Conservation (phyloP, 805 yeast genomes). For the Cyberlindnera galapagoensis region DNA sequence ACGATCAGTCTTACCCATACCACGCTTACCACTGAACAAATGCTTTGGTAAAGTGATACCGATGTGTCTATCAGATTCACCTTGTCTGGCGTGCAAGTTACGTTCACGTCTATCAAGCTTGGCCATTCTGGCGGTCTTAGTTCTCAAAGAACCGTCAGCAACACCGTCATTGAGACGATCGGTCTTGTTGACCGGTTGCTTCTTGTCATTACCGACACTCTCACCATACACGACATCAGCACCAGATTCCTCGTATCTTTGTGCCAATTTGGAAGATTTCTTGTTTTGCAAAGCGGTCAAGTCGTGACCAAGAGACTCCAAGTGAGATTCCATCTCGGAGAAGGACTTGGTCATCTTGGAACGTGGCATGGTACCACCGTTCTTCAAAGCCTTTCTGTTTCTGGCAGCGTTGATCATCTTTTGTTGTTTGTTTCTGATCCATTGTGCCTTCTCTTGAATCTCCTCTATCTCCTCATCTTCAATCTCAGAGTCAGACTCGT, state of each 20-base stretch:
- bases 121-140: conserved; percentile 80
- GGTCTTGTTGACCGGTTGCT: conserved; percentile 44
- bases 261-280: conserved; percentile 32
- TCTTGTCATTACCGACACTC: conserved; percentile 19
- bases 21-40: conserved; percentile 93
- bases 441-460: conserved; percentile 77
- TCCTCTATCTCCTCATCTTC: conserved; percentile 66
- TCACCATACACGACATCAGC: conserved; percentile 46
- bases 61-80: conserved; percentile 93
- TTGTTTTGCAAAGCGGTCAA: conserved; percentile 56
- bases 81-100: conserved; percentile 84
- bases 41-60: conserved; percentile 88
- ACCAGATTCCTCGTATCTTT: conserved; percentile 50
- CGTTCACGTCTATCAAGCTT: conserved; percentile 91
- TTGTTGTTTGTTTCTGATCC: conserved; percentile 96
- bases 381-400: conserved; percentile 78
- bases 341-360: conserved; percentile 75
- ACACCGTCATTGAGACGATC: conserved; percentile 87
- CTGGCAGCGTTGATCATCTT: conserved; percentile 86
- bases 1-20: conserved; percentile 86
- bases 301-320: conserved; percentile 88
- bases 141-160: conserved; percentile 69
- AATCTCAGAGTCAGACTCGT: conserved; percentile 73
- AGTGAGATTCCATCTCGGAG: conserved; percentile 78
- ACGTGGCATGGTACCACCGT: conserved; percentile 84